Evolutionary conservation across 345 rosid species (phyloP), one percentile per base, ranked within the genome.

Genomic region (Eutrema yunnanense): DNA sequence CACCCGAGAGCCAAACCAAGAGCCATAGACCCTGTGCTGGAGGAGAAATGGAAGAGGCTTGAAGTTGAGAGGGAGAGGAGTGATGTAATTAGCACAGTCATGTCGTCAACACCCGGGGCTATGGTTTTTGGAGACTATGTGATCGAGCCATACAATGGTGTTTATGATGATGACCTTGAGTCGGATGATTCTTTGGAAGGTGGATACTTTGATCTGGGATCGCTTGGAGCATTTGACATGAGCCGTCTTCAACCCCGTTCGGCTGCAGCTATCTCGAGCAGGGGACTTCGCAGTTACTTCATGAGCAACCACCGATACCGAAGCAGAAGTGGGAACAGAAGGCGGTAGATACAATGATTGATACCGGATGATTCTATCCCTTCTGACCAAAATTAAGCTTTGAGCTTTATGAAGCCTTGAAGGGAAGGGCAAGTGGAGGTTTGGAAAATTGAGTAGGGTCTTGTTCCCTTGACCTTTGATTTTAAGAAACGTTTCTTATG

Each of bases 71-170:
- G 89, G 54, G 96, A 85, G 82, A 75, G 84, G 70, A 75, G 72
- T 56, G 96, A 92, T 79, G 96, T 88, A 9, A 90, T 90, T 59
- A 87, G 88, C 67, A 85, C 89, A 7, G 63, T 88, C 27, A 81
- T 88, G 81, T 88, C 93, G 9, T 86, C 95, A 29, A 82, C 86
- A 0, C 92, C 95, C 0, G 96, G 92, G 50, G 96, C 92, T 30
- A 40, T 84, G 74, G 86, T 92, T 30, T 65, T 90, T 56, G 98
- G 98, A 33, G 96, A 92, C 80, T 92, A 90, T 71, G 98, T 92
- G 78, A 83, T 92, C 6, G 96, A 92, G 74, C 90, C 92, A 6
- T 84, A 85, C 46, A 73, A 72, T 51, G 80, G 46, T 59, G 49
- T 64, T 53, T 73, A 74, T 72, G 85, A 84, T 13, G 76, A 74